Base-by-base conservation (phyloP, 352 stramenopile genomes). In the Phytopythium helicoides region DNA sequence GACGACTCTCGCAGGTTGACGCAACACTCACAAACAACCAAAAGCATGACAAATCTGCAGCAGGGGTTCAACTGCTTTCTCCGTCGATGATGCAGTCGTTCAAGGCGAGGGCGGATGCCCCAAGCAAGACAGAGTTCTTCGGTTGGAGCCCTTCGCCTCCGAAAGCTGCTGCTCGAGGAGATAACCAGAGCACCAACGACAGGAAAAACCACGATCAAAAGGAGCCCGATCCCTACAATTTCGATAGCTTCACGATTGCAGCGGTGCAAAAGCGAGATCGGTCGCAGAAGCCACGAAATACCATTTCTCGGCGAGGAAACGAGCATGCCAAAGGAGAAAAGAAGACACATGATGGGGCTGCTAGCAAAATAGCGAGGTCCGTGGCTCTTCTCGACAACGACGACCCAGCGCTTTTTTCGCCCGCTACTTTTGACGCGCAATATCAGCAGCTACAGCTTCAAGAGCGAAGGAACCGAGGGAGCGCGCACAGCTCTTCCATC, bases 231-330 rank as follows among this genome's bases (percentile, higher is more conserved):
- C 16, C 23, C 15, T 76, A 74, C 39, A 66, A 82, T 31, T 81
- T 76, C 44, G 69, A 86, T 36, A 51, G 54, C 22, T 81, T 82
- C 58, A 86, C 74, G 25, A 45, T 81, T 33, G 71, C 68, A 23
- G 62, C 74, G 2, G 68, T 86, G 48, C 63, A 56, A 26, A 45
- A 42, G 21, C 37, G 47, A 33, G 49, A 15, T 33, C 28, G 28
- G 9, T 5, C 28, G 5, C 28, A 33, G 28, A 33, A 33, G 28
- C 28, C 28, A 33, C 28, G 9, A 33, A 33, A 9, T 9, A 33
- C 5, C 5, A 5, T 9, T 33, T 33, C 28, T 33, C 28, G 28
- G 9, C 28, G 5, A 33, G 28, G 5, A 33, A 33, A 33, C 28
- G 28, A 33, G 28, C 28, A 33, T 10, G 28, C 28, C 28, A 33